Evolutionary conservation across 1,284 basidiomycete species (phyloP).

Genomic region (Vanrija pseudolonga): DNA sequence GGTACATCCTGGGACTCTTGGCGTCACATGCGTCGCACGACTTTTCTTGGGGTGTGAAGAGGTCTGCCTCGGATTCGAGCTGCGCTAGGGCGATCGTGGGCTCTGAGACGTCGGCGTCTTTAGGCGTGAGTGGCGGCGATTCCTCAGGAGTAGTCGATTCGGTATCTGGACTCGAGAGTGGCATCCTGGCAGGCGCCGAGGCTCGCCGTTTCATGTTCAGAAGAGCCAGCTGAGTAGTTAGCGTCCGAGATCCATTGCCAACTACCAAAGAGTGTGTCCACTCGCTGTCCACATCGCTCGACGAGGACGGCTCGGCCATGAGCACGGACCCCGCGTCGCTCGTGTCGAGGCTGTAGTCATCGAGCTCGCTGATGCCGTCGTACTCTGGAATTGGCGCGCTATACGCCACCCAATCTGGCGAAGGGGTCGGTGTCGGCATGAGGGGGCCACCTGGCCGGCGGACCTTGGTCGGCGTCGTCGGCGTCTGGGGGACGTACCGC

Average conservation of each 20-base stretch:
- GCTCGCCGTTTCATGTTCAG: too few relatives aligned
- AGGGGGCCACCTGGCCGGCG: not conserved
- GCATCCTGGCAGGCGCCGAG: too few relatives aligned
- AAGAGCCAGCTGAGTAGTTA: too few relatives aligned
- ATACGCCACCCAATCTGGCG: conserved; percentile 9
- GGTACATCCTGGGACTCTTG: conserved; percentile 13
- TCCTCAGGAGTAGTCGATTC: too few relatives aligned
- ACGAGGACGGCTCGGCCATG: too few relatives aligned
- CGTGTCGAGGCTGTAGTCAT: conserved; percentile 2
- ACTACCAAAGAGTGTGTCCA: too few relatives aligned
- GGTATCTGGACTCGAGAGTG: too few relatives aligned
- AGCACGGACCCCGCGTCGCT: too few relatives aligned
- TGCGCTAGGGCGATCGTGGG: not conserved
- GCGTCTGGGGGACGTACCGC: too few relatives aligned
- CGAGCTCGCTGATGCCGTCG: not conserved
- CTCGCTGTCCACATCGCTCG: too few relatives aligned
- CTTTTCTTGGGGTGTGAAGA: not conserved
- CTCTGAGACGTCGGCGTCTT: not conserved
- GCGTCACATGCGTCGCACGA: conserved; percentile 22
- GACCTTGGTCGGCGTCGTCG: not conserved
- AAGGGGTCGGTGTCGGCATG: not conserved
- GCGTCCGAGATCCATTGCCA: too few relatives aligned
- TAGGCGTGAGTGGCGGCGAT: too few relatives aligned
- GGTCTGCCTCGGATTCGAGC: not conserved
- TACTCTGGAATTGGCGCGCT: conserved; percentile 2